Evolutionary conservation across 805 yeast species (phyloP), one percentile per base, ranked within the genome.

Genomic region (Kazachstania africana): DNA sequence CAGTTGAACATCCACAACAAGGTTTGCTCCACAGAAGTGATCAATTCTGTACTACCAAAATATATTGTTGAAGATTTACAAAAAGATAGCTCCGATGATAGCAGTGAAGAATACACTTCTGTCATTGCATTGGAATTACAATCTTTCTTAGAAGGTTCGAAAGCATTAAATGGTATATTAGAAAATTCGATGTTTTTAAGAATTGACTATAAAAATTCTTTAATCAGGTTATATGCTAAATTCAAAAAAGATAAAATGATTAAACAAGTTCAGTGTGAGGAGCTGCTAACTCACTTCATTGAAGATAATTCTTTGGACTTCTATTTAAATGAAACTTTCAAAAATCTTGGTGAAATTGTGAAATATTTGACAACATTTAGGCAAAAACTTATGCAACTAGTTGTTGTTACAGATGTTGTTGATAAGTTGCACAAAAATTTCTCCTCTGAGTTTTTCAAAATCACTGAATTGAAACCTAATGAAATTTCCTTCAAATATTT

Each of bases 401-500:
- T 55, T 15, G 40, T 53, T 9, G 26, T 56, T 9, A 56, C 55
- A 3, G 55, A 55, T 34, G 59, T 55, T 4, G 50, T 56, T 5
- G 59, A 55, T 27, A 50, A 47, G 24, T 28, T 56, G 23, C 55
- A 53, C 31, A 43, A 47, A 14, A 55, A 47, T 28, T 56, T 56
- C 34, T 45, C 50, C 10, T 48, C 58, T 8, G 48, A 48, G 5
- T 40, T 43, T 30, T 56, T 56, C 36, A 45, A 45, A 27, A 52
- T 56, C 20, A 43, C 53, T 8, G 48, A 48, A 16, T 33, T 55
- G 24, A 48, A 48, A 29, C 54, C 55, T 6, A 51, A 55, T 28
- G 57, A 56, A 35, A 53, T 56, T 10, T 41, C 55, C 6, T 56
- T 56, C 39, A 53, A 54, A 31, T 56, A 56, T 36, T 35, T 56